These are phyloP conservation scores for Neoscytalidium dimidiatum DNA, from an alignment of 2,329 filamentous ascomycete genomes.

Conservation along the genomic window DNA sequence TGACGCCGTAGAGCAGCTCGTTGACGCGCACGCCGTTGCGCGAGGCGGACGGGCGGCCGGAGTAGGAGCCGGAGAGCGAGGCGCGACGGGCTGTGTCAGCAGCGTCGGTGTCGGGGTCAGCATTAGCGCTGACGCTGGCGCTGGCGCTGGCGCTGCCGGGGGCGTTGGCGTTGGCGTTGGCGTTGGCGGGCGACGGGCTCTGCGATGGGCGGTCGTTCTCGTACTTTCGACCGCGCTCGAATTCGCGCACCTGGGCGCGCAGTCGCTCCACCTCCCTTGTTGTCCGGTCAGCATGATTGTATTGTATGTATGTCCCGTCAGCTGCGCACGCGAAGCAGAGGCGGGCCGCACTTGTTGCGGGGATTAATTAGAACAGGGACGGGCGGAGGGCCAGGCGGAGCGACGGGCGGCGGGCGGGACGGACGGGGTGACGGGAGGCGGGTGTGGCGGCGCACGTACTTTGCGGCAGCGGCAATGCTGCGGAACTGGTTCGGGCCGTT, in stretches of 20 bases:
- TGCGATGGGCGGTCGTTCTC: background rate
- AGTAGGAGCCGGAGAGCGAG: background rate
- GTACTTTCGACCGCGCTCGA: constrained; percentile 27
- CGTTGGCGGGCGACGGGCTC: too few relatives aligned
- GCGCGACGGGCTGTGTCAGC: background rate
- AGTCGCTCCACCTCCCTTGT: constrained; percentile 42
- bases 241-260: constrained; percentile 33
- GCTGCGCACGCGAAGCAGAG: too few relatives aligned
- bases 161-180: too few relatives aligned
- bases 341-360: too few relatives aligned
- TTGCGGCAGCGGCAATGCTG: constrained; percentile 27
- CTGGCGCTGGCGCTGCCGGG: too few relatives aligned
- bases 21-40: constrained; percentile 3
- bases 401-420: background rate
- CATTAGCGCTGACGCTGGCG: too few relatives aligned
- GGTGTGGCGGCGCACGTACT: constrained; percentile 26
- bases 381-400: too few relatives aligned
- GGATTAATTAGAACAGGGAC: too few relatives aligned
- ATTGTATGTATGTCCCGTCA: too few relatives aligned
- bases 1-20: constrained; percentile 40
- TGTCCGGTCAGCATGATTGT: constrained; percentile 23
- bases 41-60: background rate
- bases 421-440: constrained; percentile 10
- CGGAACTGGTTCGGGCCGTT: constrained; percentile 27
- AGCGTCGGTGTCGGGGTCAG: too few relatives aligned